A percentile compares a stretch with the other conserved stretches of the same genome.
Evolutionary conservation across 768 basidiomycete species (phyloP).

Genomic region (Boletus pseudopeckii): DNA sequence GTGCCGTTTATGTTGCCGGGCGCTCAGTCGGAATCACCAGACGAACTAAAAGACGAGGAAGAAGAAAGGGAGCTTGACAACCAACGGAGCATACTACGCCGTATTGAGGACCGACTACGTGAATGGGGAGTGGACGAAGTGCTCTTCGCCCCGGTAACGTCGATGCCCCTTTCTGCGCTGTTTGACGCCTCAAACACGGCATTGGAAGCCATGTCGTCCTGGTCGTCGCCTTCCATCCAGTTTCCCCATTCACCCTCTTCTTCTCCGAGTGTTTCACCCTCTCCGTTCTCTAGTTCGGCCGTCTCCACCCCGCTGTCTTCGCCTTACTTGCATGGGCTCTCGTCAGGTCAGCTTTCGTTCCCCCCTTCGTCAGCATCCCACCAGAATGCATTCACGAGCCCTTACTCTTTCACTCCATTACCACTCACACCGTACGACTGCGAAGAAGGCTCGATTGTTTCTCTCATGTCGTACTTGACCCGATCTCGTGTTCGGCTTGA

Average conservation of each 20-base stretch:
- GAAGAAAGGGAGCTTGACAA: slow-evolving; percentile 36
- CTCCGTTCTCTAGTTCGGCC: slow-evolving; percentile 31
- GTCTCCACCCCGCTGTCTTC: slow-evolving; percentile 32
- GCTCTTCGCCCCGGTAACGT: slow-evolving; percentile 48
- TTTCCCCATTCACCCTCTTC: slow-evolving; percentile 26
- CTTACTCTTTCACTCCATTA: slow-evolving; percentile 29
- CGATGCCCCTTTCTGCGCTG: slow-evolving; percentile 18
- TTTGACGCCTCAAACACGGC: slow-evolving; percentile 22
- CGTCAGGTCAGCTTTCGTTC: slow-evolving; percentile 26
- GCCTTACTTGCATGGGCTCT: slow-evolving; percentile 23
- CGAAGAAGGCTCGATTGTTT: slow-evolving; percentile 23
- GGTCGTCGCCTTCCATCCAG: slow-evolving; percentile 27
- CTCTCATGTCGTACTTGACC: slow-evolving; percentile 26
- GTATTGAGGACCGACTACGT: slow-evolving; percentile 52
- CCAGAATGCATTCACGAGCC: slow-evolving; percentile 22
- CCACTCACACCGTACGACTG: slow-evolving; percentile 30
- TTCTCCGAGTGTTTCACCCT: slow-evolving; percentile 32
- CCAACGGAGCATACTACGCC: slow-evolving; percentile 40
- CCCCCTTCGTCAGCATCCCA: slow-evolving; percentile 25
- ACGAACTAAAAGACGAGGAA: slow-evolving; percentile 32
- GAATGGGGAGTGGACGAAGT: slow-evolving; percentile 77
- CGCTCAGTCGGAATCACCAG: slow-evolving; percentile 35
- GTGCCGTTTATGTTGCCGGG: slow-evolving; percentile 33
- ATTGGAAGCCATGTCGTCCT: slow-evolving; percentile 17
- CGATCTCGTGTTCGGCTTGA: slow-evolving; percentile 52